Percentiles rank a stretch among this genome's conserved stretches.
Conservation (phyloP, 352 stramenopile genomes). For the Phytophthora sp. region DNA sequence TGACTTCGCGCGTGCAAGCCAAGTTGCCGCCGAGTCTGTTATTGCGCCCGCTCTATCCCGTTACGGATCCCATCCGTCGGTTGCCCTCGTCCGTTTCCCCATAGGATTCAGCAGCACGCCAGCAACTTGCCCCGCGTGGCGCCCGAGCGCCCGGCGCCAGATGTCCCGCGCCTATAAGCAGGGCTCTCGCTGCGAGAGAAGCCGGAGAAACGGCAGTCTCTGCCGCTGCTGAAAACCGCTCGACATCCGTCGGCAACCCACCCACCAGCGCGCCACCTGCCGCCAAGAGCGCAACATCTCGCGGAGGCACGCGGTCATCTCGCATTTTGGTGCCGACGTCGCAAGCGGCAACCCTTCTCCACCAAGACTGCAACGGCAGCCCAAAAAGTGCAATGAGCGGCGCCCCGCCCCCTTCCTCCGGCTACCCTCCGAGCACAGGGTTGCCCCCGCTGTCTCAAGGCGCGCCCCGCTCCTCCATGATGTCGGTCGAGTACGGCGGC, state of each 20-base stretch:
- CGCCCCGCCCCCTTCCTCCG: constrained; percentile 31
- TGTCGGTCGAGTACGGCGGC: constrained; percentile 69
- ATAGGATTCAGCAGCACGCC: background rate
- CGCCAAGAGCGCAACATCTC: background rate
- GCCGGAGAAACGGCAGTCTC: constrained; percentile 30
- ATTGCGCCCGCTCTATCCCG: constrained; percentile 16
- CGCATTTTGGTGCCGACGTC: constrained; percentile 24
- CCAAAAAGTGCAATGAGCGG: constrained; percentile 20
- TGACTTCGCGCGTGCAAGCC: background rate
- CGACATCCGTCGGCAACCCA: constrained; percentile 6
- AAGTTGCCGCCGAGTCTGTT: background rate
- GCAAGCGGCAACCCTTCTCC: constrained; percentile 13
- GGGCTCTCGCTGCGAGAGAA: constrained; percentile 7
- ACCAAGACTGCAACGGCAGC: background rate
- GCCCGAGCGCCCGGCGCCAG: constrained; percentile 16
- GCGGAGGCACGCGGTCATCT: constrained; percentile 23
- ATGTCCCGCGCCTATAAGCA: constrained; percentile 16
- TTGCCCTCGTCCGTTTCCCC: constrained; percentile 12
- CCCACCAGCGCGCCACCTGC: constrained; percentile 6
- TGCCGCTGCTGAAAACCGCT: constrained; percentile 23
- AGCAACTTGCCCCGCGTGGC: background rate
- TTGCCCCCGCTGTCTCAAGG: constrained; percentile 40
- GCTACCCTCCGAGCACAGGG: constrained; percentile 25
- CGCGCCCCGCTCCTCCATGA: constrained; percentile 46
- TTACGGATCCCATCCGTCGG: constrained; percentile 5